A percentile compares a stretch with the other conserved stretches of the same genome.
phyloP scores from a whole-genome alignment of 768 basidiomycete species.

The Fomitopsis serialis region DNA sequence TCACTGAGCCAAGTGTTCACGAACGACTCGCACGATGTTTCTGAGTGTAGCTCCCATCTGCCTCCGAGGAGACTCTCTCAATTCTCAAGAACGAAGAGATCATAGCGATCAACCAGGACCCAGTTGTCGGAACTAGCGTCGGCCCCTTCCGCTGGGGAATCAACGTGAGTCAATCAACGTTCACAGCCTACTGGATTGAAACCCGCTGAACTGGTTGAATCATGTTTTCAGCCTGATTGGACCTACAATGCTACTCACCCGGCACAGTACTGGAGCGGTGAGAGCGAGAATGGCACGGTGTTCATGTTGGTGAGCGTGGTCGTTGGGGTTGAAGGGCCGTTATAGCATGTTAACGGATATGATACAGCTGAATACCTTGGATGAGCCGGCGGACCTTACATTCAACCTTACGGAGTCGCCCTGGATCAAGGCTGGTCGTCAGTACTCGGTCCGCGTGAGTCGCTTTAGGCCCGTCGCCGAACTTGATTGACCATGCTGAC shows the following conservation, averaged over 20 bases:
- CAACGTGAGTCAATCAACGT: conserved; percentile 37
- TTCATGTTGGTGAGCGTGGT: conserved; percentile 54
- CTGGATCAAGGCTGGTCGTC: conserved; percentile 62
- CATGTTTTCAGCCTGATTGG: conserved; percentile 35
- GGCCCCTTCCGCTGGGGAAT: conserved; percentile 66
- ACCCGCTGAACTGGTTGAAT: neutral
- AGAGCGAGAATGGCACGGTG: conserved; percentile 57
- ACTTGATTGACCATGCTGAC: too few species aligned
- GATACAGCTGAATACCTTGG: conserved; percentile 51
- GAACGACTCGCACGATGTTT: too few species aligned
- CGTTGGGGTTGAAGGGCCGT: neutral
- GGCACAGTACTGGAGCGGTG: conserved; percentile 70
- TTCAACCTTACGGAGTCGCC: conserved; percentile 67
- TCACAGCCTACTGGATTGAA: neutral
- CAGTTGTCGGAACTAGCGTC: conserved; percentile 51
- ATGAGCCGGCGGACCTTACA: conserved; percentile 49
- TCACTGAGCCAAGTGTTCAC: too few species aligned
- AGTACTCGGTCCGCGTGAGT: conserved; percentile 60
- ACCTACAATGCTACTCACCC: conserved; percentile 43
- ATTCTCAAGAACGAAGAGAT: conserved; percentile 61
- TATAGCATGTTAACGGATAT: neutral
- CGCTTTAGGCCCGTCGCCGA: too few species aligned
- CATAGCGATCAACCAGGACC: conserved; percentile 64
- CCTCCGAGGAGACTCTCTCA: conserved; percentile 43
- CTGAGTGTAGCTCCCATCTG: conserved; percentile 36